A percentile compares a stretch with the other conserved stretches of the same genome.
phyloP scores from a whole-genome alignment of 2,329 filamentous ascomycete genomes.

The Saccharata proteae region DNA sequence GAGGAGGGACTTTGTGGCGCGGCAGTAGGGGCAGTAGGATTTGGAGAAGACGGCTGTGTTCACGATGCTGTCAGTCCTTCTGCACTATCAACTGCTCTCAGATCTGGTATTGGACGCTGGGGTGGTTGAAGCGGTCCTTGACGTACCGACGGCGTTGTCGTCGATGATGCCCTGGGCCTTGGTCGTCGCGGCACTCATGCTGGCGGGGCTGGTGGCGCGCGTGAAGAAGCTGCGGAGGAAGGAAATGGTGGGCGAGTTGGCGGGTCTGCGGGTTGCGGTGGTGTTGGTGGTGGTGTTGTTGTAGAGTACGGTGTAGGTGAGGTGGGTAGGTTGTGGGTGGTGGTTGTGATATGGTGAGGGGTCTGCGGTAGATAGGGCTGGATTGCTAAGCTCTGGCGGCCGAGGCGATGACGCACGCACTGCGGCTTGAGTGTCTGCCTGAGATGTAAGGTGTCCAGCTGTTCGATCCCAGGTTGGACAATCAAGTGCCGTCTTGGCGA shows the following conservation, averaged over 20 bases:
- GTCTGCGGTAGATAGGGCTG: background rate
- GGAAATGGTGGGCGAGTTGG: conserved; percentile 38
- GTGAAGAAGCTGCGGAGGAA: conserved; percentile 65
- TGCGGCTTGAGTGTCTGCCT: too few species aligned
- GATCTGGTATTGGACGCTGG: background rate
- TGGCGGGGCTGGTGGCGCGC: conserved; percentile 44
- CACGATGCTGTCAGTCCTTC: background rate
- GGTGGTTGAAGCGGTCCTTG: background rate
- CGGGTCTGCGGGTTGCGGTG: conserved; percentile 1
- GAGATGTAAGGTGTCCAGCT: too few species aligned
- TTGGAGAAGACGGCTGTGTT: conserved; percentile 89
- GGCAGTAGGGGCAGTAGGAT: conserved; percentile 92
- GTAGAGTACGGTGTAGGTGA: conserved; percentile 4
- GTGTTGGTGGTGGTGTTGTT: conserved; percentile 1
- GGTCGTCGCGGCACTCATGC: conserved; percentile 70
- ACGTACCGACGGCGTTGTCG: conserved; percentile 71
- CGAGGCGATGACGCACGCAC: too few species aligned
- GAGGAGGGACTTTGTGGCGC: conserved; percentile 63
- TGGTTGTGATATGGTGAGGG: background rate
- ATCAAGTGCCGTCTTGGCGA: conserved; percentile 1
- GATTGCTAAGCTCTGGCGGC: conserved; percentile 5
- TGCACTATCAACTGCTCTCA: background rate
- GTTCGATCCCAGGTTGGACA: too few species aligned
- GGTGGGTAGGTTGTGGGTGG: background rate
- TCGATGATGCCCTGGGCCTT: conserved; percentile 82